Base-by-base conservation (phyloP, 192 early-diverging fungal genomes). In the Powellomyces hirtus region DNA sequence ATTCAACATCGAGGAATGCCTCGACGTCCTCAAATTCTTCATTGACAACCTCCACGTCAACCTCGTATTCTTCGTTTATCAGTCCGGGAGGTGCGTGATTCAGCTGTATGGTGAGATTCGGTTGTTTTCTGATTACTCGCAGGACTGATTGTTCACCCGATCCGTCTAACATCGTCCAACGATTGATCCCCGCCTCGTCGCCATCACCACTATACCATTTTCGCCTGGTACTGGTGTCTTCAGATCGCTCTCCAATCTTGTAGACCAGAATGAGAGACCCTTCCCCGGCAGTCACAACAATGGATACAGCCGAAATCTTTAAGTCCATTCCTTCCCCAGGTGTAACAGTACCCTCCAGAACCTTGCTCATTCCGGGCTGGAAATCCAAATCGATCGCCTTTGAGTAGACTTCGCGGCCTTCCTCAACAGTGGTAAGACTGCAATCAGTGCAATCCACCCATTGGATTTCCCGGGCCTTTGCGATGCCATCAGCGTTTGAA, bases 31-130 rank as follows among this genome's bases (percentile, higher is more conserved):
- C 81, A 1, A 46, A 24, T 64, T 92, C 91, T 10, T 83, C 76
- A 68, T 90, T 92, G 16, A 72, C 73, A 2, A 91, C 62, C n/a
- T 72, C 81, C n/a, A 92, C 68, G 31, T 71, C 68, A 13, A 92
- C 65, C 16, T 79, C 79, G 62, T 86, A 89, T 16, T 80, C 69
- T 60, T 91, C 89, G 57, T 92, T 87, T 56, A 92, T 59, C n/a
- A 87, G 70, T 0, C 86, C 86, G 18, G 90, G 89, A 1, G 89
- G 72, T 24, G 62, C 62, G 58, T 90, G 84, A 0, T 72, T 63
- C 1, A 82, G 65, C 33, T 69, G 58, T 33, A 92, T 76, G 37
- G 77, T 73, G 0, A 92, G 57, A 27, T 85, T 86, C 31, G 91
- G 87, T 40, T 85, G 85, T 24, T 80, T 76, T 69, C 86, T 81